Conservation (phyloP, 1,284 basidiomycete genomes). For the Tetrapyrgos nigripes region DNA sequence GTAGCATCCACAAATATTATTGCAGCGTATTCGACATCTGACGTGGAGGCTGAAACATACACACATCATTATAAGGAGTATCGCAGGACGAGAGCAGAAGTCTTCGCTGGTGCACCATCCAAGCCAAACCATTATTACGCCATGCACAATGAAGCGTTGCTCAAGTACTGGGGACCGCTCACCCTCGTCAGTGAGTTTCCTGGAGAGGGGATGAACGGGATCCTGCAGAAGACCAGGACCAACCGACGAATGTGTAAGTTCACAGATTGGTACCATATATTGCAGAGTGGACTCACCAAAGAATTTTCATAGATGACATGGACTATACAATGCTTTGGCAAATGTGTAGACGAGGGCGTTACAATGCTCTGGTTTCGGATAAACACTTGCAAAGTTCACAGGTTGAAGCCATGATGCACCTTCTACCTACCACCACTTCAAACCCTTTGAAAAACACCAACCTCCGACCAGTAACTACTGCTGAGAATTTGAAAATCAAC, state of each 20-base stretch:
- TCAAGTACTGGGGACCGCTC: no score
- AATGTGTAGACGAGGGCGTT: constrained; percentile 13
- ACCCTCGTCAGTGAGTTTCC: constrained; percentile 33
- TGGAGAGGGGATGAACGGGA: constrained; percentile 38
- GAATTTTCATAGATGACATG: constrained; percentile 19
- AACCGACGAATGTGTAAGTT: constrained; percentile 33
- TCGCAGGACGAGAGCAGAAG: no score
- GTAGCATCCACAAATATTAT: no score
- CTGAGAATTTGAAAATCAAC: background rate
- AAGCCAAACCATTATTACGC: no score
- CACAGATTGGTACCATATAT: background rate
- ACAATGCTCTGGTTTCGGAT: background rate
- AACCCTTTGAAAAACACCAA: no score
- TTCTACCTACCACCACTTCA: background rate
- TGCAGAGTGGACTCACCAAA: constrained; percentile 5
- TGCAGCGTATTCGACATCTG: no score
- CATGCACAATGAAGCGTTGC: no score
- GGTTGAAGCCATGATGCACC: background rate
- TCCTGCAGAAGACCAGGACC: constrained; percentile 36
- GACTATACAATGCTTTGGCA: constrained; percentile 32
- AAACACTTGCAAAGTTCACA: background rate
- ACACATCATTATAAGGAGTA: no score
- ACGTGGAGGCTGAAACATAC: no score
- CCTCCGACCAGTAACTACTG: no score
- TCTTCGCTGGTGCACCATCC: no score